A percentile compares a stretch with the other conserved stretches of the same genome.
Evolutionary conservation across 2,329 filamentous ascomycete species (phyloP).

Genomic region (Diatrype stigma): DNA sequence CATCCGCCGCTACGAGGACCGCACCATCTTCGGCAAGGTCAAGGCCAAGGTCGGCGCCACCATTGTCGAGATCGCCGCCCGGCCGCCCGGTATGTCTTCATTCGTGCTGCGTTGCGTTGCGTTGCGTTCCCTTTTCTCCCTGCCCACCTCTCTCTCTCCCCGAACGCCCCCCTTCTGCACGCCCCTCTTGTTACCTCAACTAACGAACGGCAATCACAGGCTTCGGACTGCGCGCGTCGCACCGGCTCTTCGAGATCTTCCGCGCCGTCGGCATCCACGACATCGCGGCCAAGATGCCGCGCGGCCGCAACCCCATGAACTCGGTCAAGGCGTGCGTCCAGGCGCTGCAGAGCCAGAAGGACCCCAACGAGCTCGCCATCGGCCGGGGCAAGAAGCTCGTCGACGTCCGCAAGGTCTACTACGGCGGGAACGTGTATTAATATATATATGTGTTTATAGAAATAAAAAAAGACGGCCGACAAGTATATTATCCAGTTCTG

Average conservation of each 20-base stretch:
- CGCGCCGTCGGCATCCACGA: constrained; percentile 83
- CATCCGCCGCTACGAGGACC: constrained; percentile 83
- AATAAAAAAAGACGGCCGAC: neutral
- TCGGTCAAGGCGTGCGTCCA: constrained; percentile 87
- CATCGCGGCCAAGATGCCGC: constrained; percentile 75
- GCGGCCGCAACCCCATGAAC: constrained; percentile 95
- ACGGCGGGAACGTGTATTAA: constrained; percentile 65
- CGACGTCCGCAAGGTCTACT: constrained; percentile 95
- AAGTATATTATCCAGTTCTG: too few species aligned
- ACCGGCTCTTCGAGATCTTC: constrained; percentile 92
- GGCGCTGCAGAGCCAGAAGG: constrained; percentile 75
- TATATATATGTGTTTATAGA: constrained; percentile 5
- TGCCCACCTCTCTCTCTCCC: neutral
- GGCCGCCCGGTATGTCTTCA: constrained; percentile 72
- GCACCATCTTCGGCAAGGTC: constrained; percentile 86
- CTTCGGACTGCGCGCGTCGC: constrained; percentile 88
- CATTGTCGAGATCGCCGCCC: constrained; percentile 72
- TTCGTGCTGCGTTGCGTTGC: neutral
- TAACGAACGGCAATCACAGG: constrained; percentile 47
- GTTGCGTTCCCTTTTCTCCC: constrained; percentile 1
- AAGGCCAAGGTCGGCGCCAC: constrained; percentile 84
- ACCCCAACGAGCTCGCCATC: constrained; percentile 85
- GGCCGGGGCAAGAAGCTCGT: constrained; percentile 93
- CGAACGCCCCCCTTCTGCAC: neutral
- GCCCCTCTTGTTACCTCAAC: constrained; percentile 1